Evolutionary conservation across 2,329 filamentous ascomycete species (phyloP).

Genomic region (Basipetospora sp.): DNA sequence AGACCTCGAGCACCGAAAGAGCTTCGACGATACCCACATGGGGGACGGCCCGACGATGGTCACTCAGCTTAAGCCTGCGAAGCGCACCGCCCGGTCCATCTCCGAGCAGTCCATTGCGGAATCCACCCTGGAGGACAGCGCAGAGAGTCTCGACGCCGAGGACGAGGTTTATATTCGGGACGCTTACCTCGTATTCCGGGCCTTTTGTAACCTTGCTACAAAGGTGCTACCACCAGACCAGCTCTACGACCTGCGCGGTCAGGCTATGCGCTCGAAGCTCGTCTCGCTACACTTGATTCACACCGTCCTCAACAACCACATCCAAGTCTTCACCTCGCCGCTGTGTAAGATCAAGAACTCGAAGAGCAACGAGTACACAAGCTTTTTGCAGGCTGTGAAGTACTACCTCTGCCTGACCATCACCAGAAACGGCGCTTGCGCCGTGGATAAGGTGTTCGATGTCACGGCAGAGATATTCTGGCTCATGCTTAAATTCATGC

Average conservation of each 20-base stretch:
- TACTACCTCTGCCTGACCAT: conserved; percentile 92
- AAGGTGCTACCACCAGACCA: conserved; percentile 82
- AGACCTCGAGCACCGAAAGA: conserved; percentile 52
- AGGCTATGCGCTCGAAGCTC: conserved; percentile 93
- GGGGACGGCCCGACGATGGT: conserved; percentile 55
- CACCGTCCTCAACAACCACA: conserved; percentile 87
- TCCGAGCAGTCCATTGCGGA: conserved; percentile 43
- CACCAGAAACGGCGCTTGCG: conserved; percentile 87
- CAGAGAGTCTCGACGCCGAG: conserved; percentile 52
- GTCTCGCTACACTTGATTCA: conserved; percentile 92
- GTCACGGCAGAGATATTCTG: conserved; percentile 96
- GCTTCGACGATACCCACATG: conserved; percentile 52
- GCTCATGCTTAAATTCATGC: conserved; percentile 88
- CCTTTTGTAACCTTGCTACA: conserved; percentile 93
- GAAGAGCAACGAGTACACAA: conserved; percentile 73
- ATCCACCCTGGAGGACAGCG: conserved; percentile 36
- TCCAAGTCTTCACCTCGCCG: conserved; percentile 77
- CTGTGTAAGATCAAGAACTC: conserved; percentile 85
- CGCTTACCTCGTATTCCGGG: conserved; percentile 90
- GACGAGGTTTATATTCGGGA: conserved; percentile 96
- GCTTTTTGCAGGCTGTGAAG: conserved; percentile 86
- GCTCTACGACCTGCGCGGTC: conserved; percentile 78
- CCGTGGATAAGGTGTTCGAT: conserved; percentile 81
- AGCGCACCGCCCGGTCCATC: conserved; percentile 28
- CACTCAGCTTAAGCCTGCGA: conserved; percentile 39